These are phyloP conservation scores for Selenicereus undatus DNA, from an alignment of 148 eudicot genomes.

Conservation along the genomic window DNA sequence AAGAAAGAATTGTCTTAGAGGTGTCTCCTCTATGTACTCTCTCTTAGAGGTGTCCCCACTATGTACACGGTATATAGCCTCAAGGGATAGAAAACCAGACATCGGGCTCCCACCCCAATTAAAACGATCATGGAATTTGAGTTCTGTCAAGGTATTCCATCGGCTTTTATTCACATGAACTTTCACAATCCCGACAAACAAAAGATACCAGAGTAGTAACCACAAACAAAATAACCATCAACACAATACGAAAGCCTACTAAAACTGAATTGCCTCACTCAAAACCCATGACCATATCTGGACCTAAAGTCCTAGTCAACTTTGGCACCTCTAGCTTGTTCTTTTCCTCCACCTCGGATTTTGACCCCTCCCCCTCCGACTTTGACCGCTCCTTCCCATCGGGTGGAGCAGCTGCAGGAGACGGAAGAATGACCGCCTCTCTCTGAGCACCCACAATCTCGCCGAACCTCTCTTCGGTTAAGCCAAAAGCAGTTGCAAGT, in stretches of 20 bases:
- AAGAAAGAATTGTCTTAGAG: too few relatives aligned
- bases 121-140: too few relatives aligned
- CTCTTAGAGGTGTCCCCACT: too few relatives aligned
- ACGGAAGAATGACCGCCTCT: constrained; percentile 53
- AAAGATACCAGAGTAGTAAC: background rate
- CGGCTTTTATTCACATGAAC: background rate
- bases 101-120: too few relatives aligned
- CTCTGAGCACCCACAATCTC: constrained; percentile 47
- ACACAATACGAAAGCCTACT: background rate
- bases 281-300: constrained; percentile 37
- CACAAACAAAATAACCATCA: background rate
- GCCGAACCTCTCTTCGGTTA: constrained; percentile 41
- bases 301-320: constrained; percentile 28
- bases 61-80: too few relatives aligned
- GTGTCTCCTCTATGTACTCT: too few relatives aligned
- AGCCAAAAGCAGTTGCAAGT: constrained; percentile 66
- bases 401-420: constrained; percentile 46
- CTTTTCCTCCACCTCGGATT: background rate
- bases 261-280: constrained; percentile 18
- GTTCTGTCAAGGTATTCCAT: too few relatives aligned
- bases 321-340: constrained; percentile 14
- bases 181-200: background rate
- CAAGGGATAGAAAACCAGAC: too few relatives aligned
- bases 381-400: constrained; percentile 12
- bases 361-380: background rate